Percentiles rank a stretch among this genome's conserved stretches.
Evolutionary conservation across 768 basidiomycete genomes (phyloP).

Genomic region (Daedaleopsis sinensis): DNA sequence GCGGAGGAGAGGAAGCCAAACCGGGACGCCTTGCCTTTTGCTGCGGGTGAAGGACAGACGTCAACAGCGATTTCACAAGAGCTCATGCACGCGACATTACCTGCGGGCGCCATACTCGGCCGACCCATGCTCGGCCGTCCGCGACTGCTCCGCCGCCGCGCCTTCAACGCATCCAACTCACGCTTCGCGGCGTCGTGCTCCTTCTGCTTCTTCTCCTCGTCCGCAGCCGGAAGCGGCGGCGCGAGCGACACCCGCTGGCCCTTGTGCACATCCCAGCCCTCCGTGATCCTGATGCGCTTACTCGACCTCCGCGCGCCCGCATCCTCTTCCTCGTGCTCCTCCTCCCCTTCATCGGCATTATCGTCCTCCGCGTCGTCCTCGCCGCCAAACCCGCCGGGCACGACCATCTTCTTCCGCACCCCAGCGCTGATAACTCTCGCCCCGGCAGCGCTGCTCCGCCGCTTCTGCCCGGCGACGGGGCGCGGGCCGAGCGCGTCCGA

Average conservation of each 20-base stretch:
- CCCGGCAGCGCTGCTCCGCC: constrained; percentile 34
- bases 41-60: constrained; percentile 25
- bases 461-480: constrained; percentile 23
- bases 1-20: constrained; percentile 74
- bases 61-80: constrained; percentile 2
- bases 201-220: constrained; percentile 40
- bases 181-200: constrained; percentile 63
- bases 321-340: constrained; percentile 39
- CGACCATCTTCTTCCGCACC: constrained; percentile 41
- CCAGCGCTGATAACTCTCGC: constrained; percentile 53
- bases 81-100: constrained; percentile 36
- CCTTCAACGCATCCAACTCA: constrained; percentile 67
- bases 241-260: constrained; percentile 42
- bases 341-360: constrained; percentile 42
- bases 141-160: constrained; percentile 70
- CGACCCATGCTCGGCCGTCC: constrained; percentile 44
- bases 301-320: constrained; percentile 41
- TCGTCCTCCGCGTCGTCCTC: constrained; percentile 52
- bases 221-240: constrained; percentile 27
- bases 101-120: constrained; percentile 22
- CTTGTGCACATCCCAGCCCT: constrained; percentile 36
- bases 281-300: constrained; percentile 47
- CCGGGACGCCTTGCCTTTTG: constrained; percentile 52
- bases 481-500: constrained; percentile 50
- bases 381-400: constrained; percentile 63